A percentile compares a stretch with the other conserved stretches of the same genome.
Conservation (phyloP, 2,329 filamentous ascomycete species). For the Chalaropsis thielavioides region DNA sequence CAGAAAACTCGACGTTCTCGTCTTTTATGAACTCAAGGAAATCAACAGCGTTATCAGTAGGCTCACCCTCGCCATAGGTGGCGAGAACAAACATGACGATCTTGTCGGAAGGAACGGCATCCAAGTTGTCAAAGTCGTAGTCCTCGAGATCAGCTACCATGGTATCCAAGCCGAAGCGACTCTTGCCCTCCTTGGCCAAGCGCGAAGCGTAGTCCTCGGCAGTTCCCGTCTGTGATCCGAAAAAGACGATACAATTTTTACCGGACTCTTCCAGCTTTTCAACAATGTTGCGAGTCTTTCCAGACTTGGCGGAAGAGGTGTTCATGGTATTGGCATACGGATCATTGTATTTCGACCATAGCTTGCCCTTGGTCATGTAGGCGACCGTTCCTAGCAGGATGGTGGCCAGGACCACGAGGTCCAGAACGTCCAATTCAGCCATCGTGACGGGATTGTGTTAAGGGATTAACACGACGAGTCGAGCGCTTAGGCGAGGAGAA, state of each 20-base stretch:
- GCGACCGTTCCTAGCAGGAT: slow-evolving; percentile 78
- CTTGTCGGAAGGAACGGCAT: slow-evolving; percentile 78
- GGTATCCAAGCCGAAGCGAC: slow-evolving; percentile 87
- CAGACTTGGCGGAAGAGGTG: slow-evolving; percentile 56
- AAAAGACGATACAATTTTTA: slow-evolving; percentile 98
- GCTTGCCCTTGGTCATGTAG: slow-evolving; percentile 94
- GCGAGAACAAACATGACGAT: slow-evolving; percentile 89
- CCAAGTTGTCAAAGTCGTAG: slow-evolving; percentile 91
- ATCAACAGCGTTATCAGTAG: slow-evolving; percentile 95
- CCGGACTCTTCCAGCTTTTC: slow-evolving; percentile 91
- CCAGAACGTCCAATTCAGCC: slow-evolving; percentile 92
- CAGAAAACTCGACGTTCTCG: slow-evolving; percentile 69
- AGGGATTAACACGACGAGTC: background rate
- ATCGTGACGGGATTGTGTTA: slow-evolving; percentile 37
- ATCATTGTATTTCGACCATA: slow-evolving; percentile 81
- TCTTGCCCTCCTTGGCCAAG: slow-evolving; percentile 92
- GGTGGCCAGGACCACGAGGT: slow-evolving; percentile 76
- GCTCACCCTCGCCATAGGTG: slow-evolving; percentile 96
- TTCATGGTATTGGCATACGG: slow-evolving; percentile 66
- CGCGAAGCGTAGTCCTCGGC: slow-evolving; percentile 96
- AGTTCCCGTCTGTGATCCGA: slow-evolving; percentile 94
- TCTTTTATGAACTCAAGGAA: slow-evolving; percentile 92
- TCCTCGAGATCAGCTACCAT: slow-evolving; percentile 98
- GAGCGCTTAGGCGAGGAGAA: background rate
- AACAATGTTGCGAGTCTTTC: slow-evolving; percentile 79